A percentile compares a stretch with the other conserved stretches of the same genome.
Conservation (phyloP, 805 yeast genomes). For the Cyberlindnera maclurae region DNA sequence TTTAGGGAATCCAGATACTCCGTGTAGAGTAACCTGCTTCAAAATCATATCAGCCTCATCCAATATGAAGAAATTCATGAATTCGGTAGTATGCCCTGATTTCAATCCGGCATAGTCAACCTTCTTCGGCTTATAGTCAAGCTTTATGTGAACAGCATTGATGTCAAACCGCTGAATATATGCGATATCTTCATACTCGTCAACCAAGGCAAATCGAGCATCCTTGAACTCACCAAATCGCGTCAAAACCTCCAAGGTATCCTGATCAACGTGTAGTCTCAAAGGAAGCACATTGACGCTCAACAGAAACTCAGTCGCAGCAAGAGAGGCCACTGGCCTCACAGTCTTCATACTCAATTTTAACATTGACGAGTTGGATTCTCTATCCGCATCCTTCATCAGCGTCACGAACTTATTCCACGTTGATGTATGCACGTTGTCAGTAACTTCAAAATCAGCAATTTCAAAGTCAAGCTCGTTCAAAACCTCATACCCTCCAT, state of each 20-base stretch:
- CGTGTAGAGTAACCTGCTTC: conserved; percentile 58
- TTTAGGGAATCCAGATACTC: conserved; percentile 66
- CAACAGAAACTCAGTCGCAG: conserved; percentile 62
- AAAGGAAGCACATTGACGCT: conserved; percentile 59
- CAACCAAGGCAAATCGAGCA: conserved; percentile 52
- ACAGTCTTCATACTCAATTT: conserved; percentile 46
- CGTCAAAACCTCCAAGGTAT: conserved; percentile 75
- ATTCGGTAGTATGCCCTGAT: conserved; percentile 81
- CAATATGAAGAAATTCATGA: conserved; percentile 80
- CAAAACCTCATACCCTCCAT: conserved; percentile 36
- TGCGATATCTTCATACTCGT: conserved; percentile 51
- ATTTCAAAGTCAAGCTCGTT: conserved; percentile 43
- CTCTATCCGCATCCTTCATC: conserved; percentile 62
- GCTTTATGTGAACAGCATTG: conserved; percentile 49
- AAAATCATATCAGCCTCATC: conserved; percentile 77
- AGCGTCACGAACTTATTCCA: conserved; percentile 82
- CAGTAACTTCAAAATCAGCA: conserved; percentile 54
- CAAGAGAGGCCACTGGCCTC: conserved; percentile 54
- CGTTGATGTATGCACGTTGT: conserved; percentile 78
- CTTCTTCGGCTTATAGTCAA: conserved; percentile 90
- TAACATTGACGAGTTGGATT: conserved; percentile 59
- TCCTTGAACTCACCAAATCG: conserved; percentile 81
- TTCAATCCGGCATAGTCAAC: conserved; percentile 78
- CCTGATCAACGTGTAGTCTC: conserved; percentile 85
- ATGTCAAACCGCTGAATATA: conserved; percentile 66